Evolutionary conservation across 2,329 filamentous ascomycete species (phyloP), one percentile per base, ranked within the genome.

Genomic region (Diaporthe humulicola): DNA sequence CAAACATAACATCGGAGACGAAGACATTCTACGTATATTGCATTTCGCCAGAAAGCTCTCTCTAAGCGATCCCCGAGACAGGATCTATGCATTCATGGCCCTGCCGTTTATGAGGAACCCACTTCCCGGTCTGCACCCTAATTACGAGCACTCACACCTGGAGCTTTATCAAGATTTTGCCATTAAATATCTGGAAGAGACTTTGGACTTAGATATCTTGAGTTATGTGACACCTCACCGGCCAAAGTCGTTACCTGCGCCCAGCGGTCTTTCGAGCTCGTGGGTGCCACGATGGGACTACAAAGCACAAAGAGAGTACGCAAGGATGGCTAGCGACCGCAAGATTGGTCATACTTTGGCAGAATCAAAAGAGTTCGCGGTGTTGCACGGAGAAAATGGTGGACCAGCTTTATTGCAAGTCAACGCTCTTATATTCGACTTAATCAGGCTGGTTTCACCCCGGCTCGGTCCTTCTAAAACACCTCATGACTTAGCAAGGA

Each of bases 21-120:
- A 3, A 5, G 33, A 25, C 4, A 73, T 64, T 15, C 33, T 45
- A 1, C 0, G 4, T 1, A 25, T 25, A 40, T 17, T 72, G 9
- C 2, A 52, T 15, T 0, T 8, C 5, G 28, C 40, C 30, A 45
- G 57, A 52, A 3, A 2, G 0, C 15, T 73, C 4, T 9, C n/a
- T 14, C 45, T 71, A 22, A 10, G 30, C 3, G 56, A 72, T 25
- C 69, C 45, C 5, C 38, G 33, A 15, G 72, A 74, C 42, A 52
- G 64, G 22, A 70, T 74, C 22, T 74, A 70, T 19, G 72, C 60
- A 9, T 70, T 74, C 1, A 57, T 74, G 61, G 64, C 12, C 25
- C 61, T 74, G 17, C 56, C 56, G 4, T 60, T 60, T 25, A 12
- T 60, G 10, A 60, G 12, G 33, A 60, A 60, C 12, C 33, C 22